These are phyloP conservation scores for Pythium aphanidermatum DNA, from an alignment of 352 stramenopile genomes.

Conservation along the genomic window DNA sequence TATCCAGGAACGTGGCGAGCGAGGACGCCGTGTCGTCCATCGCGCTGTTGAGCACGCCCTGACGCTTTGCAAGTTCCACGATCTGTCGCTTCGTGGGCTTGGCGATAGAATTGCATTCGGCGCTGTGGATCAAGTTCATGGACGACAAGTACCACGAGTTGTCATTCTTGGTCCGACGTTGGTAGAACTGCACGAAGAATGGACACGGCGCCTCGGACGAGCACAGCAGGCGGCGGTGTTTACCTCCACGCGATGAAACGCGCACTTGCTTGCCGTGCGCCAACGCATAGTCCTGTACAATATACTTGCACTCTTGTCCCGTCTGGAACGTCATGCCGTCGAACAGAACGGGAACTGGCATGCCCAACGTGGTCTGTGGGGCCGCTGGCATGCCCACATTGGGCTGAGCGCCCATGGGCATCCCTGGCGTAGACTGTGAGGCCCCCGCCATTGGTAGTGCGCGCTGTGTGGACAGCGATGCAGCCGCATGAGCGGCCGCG, in stretches of 20 bases:
- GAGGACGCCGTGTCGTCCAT: slow-evolving; percentile 28
- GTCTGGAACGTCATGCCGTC: slow-evolving; percentile 42
- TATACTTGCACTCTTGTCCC: slow-evolving; percentile 41
- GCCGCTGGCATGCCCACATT: no score
- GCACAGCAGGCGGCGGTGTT: slow-evolving; percentile 53
- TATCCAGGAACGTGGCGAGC: slow-evolving; percentile 29
- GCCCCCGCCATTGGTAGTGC: no score
- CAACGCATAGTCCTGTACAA: slow-evolving; percentile 59
- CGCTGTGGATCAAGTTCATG: slow-evolving; percentile 31
- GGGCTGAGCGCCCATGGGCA: no score
- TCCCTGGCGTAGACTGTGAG: no score
- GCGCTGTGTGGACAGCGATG: no score
- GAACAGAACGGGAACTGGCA: slow-evolving; percentile 26
- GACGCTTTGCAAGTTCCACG: slow-evolving; percentile 35
- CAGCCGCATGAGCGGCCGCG: no score
- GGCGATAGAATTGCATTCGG: slow-evolving; percentile 32
- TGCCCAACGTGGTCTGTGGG: no score
- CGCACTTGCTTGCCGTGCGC: slow-evolving; percentile 51
- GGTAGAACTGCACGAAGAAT: slow-evolving; percentile 67
- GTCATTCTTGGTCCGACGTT: slow-evolving; percentile 48
- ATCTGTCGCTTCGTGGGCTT: slow-evolving; percentile 58
- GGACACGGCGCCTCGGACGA: slow-evolving; percentile 29
- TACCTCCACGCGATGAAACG: slow-evolving; percentile 46
- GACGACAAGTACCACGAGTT: slow-evolving; percentile 61
- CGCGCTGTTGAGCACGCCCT: slow-evolving; percentile 22